These are phyloP conservation scores for Calamus simplicifolius DNA, from an alignment of 176 grass and related monocot species.

Conservation along the genomic window DNA sequence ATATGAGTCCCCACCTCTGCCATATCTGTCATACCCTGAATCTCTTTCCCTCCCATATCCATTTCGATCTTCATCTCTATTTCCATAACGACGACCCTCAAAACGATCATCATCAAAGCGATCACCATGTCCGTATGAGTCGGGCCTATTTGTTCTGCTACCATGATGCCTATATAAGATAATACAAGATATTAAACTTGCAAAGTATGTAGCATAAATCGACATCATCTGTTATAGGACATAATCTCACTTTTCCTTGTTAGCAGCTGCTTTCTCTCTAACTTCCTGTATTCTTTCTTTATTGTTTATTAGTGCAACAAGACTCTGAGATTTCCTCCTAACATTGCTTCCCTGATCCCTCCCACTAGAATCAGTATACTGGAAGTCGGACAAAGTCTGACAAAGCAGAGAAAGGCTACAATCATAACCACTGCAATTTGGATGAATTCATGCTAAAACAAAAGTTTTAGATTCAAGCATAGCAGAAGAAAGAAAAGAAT, in stretches of 20 bases:
- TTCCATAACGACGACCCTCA: constrained; percentile 37
- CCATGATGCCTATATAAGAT: constrained; percentile 51
- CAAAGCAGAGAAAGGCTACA: constrained; percentile 9
- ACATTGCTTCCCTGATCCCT: constrained; percentile 97
- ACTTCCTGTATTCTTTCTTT: constrained; percentile 97
- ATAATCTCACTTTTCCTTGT: constrained; percentile 68
- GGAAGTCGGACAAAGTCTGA: constrained; percentile 91
- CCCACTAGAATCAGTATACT: constrained; percentile 92
- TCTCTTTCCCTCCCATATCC: constrained; percentile 78
- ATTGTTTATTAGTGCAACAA: constrained; percentile 87
- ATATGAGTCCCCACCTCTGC: constrained; percentile 49
- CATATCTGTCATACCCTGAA: constrained; percentile 67
- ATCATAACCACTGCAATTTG: background rate
- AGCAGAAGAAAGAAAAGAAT: background rate
- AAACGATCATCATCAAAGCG: constrained; percentile 65
- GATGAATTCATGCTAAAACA: background rate
- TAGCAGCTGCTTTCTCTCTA: constrained; percentile 82
- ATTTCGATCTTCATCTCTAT: constrained; percentile 63
- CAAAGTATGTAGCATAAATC: background rate
- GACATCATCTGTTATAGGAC: background rate
- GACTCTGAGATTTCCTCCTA: constrained; percentile 80
- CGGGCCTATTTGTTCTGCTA: constrained; percentile 40
- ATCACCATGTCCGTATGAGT: constrained; percentile 28
- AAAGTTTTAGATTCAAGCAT: background rate
- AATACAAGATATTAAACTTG: background rate